A percentile compares a stretch with the other conserved stretches of the same genome.
phyloP scores from a whole-genome alignment of 192 early-diverging fungal species.

The Coemansia biformis region DNA sequence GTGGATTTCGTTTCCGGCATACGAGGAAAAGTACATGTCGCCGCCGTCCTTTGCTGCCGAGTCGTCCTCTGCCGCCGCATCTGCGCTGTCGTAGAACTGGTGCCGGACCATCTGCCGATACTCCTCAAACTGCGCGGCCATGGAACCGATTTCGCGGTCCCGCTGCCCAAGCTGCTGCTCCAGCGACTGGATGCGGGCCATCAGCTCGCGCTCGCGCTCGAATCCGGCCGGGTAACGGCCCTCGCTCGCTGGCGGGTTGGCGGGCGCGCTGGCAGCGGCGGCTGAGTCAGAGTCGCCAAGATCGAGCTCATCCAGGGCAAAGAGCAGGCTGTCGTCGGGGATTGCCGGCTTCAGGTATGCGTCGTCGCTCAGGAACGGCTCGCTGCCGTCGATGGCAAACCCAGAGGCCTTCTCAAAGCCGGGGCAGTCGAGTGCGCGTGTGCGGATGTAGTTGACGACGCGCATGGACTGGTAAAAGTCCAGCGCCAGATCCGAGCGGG shows the following conservation, averaged over 20 bases:
- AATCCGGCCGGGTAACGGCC: too few relatives aligned
- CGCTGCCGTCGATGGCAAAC: conserved; percentile 49
- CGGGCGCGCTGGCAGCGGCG: neutral
- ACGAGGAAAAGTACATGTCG: conserved; percentile 54
- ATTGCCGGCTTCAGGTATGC: conserved; percentile 60
- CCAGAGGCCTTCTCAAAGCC: conserved; percentile 22
- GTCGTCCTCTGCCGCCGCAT: conserved; percentile 8
- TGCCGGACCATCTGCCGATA: conserved; percentile 65
- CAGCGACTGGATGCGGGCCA: conserved; percentile 50
- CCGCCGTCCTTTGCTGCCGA: neutral
- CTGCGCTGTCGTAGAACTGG: conserved; percentile 60
- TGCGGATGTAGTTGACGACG: conserved; percentile 51
- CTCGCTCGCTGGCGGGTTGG: too few relatives aligned
- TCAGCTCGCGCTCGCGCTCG: conserved; percentile 54
- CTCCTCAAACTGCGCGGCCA: conserved; percentile 60
- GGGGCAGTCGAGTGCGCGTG: conserved; percentile 20
- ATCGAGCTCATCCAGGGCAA: conserved; percentile 70
- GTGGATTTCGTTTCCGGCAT: conserved; percentile 53
- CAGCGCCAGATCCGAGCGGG: conserved; percentile 45
- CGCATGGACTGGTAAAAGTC: conserved; percentile 82
- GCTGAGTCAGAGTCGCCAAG: conserved; percentile 37
- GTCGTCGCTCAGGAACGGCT: conserved; percentile 62
- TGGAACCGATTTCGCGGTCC: conserved; percentile 51
- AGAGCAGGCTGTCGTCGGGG: conserved; percentile 63
- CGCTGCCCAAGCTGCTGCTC: conserved; percentile 53